phyloP scores from a whole-genome alignment of 2,329 filamentous ascomycete genomes.

The Alternaria solani region DNA sequence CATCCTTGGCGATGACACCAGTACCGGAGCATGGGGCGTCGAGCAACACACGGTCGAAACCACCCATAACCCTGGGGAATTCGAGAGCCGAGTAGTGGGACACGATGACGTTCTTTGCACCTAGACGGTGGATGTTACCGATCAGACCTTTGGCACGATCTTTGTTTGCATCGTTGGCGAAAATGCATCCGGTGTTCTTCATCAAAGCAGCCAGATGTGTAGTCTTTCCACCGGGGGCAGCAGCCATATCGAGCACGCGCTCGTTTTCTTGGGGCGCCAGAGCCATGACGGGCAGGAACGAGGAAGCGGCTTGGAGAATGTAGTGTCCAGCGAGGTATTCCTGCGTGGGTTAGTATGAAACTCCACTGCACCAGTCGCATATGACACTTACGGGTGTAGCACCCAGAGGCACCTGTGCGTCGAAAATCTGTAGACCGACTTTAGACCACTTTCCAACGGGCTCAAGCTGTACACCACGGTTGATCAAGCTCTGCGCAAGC shows the following conservation, averaged over 20 bases:
- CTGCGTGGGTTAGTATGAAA: not conserved
- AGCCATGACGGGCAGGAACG: slow-evolving; percentile 97
- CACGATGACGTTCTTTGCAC: slow-evolving; percentile 91
- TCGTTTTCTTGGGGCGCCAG: slow-evolving; percentile 93
- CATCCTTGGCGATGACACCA: slow-evolving; percentile 96
- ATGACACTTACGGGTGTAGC: slow-evolving; percentile 71
- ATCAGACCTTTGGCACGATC: slow-evolving; percentile 94
- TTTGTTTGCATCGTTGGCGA: slow-evolving; percentile 97
- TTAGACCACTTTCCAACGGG: slow-evolving; percentile 99
- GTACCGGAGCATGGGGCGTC: slow-evolving; percentile 97
- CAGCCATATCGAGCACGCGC: slow-evolving; percentile 76
- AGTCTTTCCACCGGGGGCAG: slow-evolving; percentile 94
- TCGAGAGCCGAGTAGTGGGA: slow-evolving; percentile 95
- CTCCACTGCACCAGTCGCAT: not conserved
- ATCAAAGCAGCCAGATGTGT: slow-evolving; percentile 96
- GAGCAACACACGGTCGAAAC: slow-evolving; percentile 92
- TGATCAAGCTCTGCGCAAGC: slow-evolving; percentile 91
- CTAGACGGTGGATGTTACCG: slow-evolving; percentile 91
- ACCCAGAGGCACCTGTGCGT: slow-evolving; percentile 84
- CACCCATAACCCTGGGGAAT: slow-evolving; percentile 93
- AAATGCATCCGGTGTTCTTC: slow-evolving; percentile 95
- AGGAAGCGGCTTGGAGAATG: slow-evolving; percentile 95
- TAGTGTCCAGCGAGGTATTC: slow-evolving; percentile 98
- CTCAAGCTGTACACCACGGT: slow-evolving; percentile 93
- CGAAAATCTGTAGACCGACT: slow-evolving; percentile 95